These are phyloP conservation scores for Fragosphaeria purpurea DNA, from an alignment of 2,329 filamentous ascomycete genomes.

Conservation along the genomic window DNA sequence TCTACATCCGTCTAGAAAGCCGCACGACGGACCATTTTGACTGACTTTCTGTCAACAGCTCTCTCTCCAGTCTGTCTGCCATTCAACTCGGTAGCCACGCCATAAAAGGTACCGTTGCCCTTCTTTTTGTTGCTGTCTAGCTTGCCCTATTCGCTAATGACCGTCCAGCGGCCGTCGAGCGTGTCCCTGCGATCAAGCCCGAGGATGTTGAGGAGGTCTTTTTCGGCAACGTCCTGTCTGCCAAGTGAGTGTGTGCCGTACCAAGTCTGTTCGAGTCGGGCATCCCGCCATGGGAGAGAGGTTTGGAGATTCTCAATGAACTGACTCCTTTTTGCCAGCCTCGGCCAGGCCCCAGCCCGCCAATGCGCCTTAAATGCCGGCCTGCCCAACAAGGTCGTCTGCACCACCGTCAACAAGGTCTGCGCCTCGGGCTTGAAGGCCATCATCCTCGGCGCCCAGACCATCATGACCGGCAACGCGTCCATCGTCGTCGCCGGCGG, in stretches of 20 bases:
- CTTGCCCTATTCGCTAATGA: not conserved
- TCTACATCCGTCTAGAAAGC: too few relatives aligned
- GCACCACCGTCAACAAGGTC: conserved; percentile 97
- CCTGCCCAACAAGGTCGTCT: conserved; percentile 66
- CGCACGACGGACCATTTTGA: too few relatives aligned
- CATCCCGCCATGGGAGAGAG: not conserved
- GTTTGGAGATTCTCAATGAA: too few relatives aligned
- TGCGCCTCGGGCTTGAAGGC: conserved; percentile 94
- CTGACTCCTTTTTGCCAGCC: conserved; percentile 35
- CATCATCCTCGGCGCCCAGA: conserved; percentile 87
- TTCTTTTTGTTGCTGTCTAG: too few relatives aligned
- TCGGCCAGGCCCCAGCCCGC: conserved; percentile 92
- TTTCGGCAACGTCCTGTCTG: conserved; percentile 95
- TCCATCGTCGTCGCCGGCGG: conserved; percentile 89
- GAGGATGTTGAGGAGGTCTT: conserved; percentile 92
- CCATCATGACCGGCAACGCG: conserved; percentile 93
- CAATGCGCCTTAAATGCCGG: conserved; percentile 89
- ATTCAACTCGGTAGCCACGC: conserved; percentile 80
- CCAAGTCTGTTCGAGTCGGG: not conserved
- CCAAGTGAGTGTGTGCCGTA: conserved; percentile 54
- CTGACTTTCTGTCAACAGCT: conserved; percentile 40
- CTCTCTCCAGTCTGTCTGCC: conserved; percentile 77
- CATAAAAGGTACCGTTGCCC: conserved; percentile 63
- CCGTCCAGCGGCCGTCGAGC: conserved; percentile 61
- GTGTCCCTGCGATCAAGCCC: conserved; percentile 75